These are phyloP conservation scores for Lodderomyces elongisporus DNA, from an alignment of 1,139 yeast genomes.

Conservation along the genomic window DNA sequence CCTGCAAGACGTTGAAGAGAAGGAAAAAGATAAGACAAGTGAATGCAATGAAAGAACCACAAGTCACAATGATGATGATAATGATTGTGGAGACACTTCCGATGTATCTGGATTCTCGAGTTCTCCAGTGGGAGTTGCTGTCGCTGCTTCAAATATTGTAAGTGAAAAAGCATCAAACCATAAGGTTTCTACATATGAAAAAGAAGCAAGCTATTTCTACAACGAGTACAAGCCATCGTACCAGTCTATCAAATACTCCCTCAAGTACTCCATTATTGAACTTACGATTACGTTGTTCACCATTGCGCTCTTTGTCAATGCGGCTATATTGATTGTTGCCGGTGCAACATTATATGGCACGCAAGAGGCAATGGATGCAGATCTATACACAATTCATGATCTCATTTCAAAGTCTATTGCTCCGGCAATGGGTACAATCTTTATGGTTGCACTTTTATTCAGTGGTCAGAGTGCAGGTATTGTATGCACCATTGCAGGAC, in stretches of 20 bases:
- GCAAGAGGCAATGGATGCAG: conserved; percentile 66
- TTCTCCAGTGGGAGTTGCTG: too few species aligned
- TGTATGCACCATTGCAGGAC: conserved; percentile 85
- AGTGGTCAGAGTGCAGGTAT: conserved; percentile 84
- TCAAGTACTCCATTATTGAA: conserved; percentile 64
- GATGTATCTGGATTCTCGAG: neutral
- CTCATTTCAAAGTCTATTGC: conserved; percentile 54
- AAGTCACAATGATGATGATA: conserved; percentile 8
- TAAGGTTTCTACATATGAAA: conserved; percentile 11
- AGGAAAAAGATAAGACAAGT: neutral
- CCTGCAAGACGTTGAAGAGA: conserved; percentile 3
- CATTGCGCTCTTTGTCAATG: conserved; percentile 72
- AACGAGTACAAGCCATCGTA: conserved; percentile 57
- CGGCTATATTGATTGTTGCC: conserved; percentile 70
- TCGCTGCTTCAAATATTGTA: neutral
- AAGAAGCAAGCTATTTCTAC: conserved; percentile 33
- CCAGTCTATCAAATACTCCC: conserved; percentile 59
- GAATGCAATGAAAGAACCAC: too few species aligned
- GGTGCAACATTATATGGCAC: conserved; percentile 69
- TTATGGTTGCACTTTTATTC: conserved; percentile 68
- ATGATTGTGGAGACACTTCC: too few species aligned
- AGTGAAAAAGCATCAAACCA: conserved; percentile 10
- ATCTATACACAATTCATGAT: conserved; percentile 63
- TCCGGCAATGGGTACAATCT: conserved; percentile 71
- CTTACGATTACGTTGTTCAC: conserved; percentile 62